These are phyloP conservation scores for Kitagawia praeruptora DNA, from an alignment of 129 eudicot species.

Conservation along the genomic window DNA sequence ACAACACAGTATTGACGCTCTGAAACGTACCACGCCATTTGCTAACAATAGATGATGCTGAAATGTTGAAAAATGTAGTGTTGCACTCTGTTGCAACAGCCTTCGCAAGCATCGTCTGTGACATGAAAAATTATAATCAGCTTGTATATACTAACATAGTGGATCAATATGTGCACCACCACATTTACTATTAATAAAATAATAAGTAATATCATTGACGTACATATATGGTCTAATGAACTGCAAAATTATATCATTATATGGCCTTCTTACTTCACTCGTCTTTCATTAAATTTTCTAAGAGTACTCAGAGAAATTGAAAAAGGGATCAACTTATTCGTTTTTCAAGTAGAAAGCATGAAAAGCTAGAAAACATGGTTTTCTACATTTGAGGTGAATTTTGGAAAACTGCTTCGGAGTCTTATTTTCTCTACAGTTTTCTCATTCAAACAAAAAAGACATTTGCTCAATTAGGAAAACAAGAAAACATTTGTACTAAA, in stretches of 20 bases:
- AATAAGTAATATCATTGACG: neutral
- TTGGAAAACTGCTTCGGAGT: neutral
- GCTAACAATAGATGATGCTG: constrained; percentile 98
- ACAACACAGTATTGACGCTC: neutral
- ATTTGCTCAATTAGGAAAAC: neutral
- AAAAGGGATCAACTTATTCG: no score
- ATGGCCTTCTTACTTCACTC: neutral
- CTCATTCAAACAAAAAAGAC: neutral
- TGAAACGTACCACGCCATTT: constrained; percentile 94
- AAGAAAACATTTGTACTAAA: neutral
- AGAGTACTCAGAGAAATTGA: no score
- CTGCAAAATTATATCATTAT: neutral
- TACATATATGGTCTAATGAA: neutral
- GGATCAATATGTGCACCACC: neutral
- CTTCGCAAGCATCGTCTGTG: constrained; percentile 99
- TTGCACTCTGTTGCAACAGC: constrained; percentile 99
- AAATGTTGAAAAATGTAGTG: constrained; percentile 95
- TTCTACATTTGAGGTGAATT: neutral
- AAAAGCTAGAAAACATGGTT: neutral
- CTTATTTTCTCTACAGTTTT: neutral
- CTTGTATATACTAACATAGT: neutral
- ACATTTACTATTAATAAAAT: no score
- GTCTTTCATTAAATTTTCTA: no score
- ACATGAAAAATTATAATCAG: constrained; percentile 4
- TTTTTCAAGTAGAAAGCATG: no score